phyloP scores from a whole-genome alignment of 495 filamentous ascomycete genomes.

The Penicillium flavigenum region DNA sequence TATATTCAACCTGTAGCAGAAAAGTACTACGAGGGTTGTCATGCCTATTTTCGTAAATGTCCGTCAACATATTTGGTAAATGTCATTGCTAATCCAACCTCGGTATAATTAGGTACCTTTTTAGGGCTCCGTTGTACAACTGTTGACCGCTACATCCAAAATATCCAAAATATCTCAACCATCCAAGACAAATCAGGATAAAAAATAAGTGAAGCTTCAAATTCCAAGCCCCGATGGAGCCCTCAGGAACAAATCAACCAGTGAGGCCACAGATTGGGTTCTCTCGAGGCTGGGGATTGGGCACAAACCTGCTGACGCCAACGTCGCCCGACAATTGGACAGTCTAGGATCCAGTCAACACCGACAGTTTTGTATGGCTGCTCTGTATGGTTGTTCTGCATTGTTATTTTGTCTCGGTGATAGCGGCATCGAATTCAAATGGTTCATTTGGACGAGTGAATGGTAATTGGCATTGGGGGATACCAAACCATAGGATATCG shows the following conservation, averaged over 20 bases:
- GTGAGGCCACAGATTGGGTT: slow-evolving; percentile 26
- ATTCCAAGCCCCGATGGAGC: slow-evolving; percentile 7
- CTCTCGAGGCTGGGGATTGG: slow-evolving; percentile 28
- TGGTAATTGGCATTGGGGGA: background rate
- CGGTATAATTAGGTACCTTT: background rate
- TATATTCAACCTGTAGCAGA: background rate
- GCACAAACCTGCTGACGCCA: slow-evolving; percentile 22
- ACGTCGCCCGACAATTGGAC: slow-evolving; percentile 4
- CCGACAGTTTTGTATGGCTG: slow-evolving; percentile 1
- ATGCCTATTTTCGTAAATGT: background rate
- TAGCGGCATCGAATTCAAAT: background rate
- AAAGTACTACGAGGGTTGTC: background rate
- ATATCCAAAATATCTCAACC: background rate
- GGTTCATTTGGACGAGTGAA: background rate
- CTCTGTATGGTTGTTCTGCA: slow-evolving; percentile 4
- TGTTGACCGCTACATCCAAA: slow-evolving; percentile 18
- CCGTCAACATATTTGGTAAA: too few relatives aligned
- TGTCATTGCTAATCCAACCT: background rate
- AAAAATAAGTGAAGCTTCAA: slow-evolving; percentile 24
- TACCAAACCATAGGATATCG: background rate
- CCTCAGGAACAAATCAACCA: slow-evolving; percentile 14
- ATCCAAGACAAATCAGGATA: slow-evolving; percentile 2
- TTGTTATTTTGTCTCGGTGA: background rate
- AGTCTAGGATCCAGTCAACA: background rate
- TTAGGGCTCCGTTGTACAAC: background rate